Evolutionary conservation across 805 yeast species (phyloP).

Genomic region (Candida palmyrensis): DNA sequence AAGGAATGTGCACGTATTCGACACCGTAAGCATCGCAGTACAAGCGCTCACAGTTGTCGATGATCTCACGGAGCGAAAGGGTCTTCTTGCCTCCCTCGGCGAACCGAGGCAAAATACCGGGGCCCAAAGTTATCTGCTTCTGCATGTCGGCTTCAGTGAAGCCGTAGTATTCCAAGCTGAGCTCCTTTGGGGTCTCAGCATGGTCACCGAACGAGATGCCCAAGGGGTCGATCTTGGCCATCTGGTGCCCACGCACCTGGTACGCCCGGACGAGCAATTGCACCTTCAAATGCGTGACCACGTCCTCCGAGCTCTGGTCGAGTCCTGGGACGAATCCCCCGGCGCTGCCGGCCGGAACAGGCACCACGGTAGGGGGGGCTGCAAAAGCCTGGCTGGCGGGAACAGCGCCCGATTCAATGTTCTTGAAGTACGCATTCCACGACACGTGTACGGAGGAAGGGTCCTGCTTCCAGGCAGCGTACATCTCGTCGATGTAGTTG

Average conservation of each 20-base stretch:
- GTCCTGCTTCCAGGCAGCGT: constrained; percentile 87
- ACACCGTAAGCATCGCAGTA: constrained; percentile 89
- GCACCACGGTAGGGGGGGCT: constrained; percentile 90
- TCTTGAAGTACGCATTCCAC: constrained; percentile 96
- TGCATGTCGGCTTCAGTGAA: constrained; percentile 83
- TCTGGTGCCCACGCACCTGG: constrained; percentile 97
- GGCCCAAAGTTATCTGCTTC: constrained; percentile 85
- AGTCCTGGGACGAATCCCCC: constrained; percentile 54
- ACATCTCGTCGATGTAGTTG: constrained; percentile 96
- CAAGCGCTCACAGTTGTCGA: constrained; percentile 70
- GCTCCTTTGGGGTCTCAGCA: constrained; percentile 67
- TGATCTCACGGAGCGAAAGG: constrained; percentile 73
- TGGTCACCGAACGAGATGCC: constrained; percentile 81
- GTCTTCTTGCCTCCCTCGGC: constrained; percentile 59
- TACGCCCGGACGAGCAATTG: constrained; percentile 97
- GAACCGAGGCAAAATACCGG: constrained; percentile 94
- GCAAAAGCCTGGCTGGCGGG: constrained; percentile 73
- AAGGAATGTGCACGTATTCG: constrained; percentile 95
- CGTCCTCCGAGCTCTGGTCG: constrained; percentile 50
- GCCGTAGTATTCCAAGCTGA: constrained; percentile 88
- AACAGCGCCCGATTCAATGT: constrained; percentile 66
- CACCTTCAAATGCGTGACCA: constrained; percentile 85
- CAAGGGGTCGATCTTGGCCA: constrained; percentile 94
- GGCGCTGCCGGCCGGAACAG: constrained; percentile 76
- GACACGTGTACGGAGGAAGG: constrained; percentile 90